These are phyloP conservation scores for Lunasporangiospora selenospora DNA, from an alignment of 192 early-diverging fungal genomes.

Conservation along the genomic window DNA sequence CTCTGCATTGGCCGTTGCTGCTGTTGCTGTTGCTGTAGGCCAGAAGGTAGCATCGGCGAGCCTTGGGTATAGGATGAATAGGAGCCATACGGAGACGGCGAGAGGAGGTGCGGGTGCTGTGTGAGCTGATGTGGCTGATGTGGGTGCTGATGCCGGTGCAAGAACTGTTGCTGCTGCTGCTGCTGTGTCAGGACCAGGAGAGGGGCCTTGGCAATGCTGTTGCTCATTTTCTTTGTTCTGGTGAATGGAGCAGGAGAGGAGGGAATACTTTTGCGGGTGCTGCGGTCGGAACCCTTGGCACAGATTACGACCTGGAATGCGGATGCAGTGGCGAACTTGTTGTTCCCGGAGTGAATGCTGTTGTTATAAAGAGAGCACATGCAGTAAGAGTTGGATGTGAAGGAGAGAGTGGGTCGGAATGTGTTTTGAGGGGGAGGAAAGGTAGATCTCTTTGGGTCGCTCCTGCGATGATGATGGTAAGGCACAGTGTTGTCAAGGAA, in stretches of 20 bases:
- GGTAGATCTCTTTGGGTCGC: too few species aligned
- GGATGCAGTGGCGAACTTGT: not conserved
- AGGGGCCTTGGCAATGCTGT: conserved; percentile 23
- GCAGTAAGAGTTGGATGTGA: not conserved
- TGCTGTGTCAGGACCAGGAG: conserved; percentile 25
- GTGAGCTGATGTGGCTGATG: not conserved
- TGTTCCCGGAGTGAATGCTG: not conserved
- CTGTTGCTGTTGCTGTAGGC: conserved; percentile 3
- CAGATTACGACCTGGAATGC: not conserved
- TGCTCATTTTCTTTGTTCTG: conserved; percentile 21
- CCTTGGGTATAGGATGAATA: not conserved
- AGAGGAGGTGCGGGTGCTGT: not conserved
- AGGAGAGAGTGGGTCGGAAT: not conserved
- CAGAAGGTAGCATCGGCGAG: conserved; percentile 4
- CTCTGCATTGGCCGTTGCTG: not conserved
- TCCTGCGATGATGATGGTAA: too few species aligned
- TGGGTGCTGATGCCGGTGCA: conserved; percentile 12
- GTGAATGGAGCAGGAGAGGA: not conserved
- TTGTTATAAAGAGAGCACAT: conserved; percentile 1
- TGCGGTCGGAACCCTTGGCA: too few species aligned
- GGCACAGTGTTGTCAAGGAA: too few species aligned
- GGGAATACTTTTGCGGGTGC: not conserved
- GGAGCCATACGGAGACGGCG: not conserved
- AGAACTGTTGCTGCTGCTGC: not conserved
- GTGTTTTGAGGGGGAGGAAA: too few species aligned